These are phyloP conservation scores for Rhinocladiella mackenziei DNA, from an alignment of 2,329 filamentous ascomycete genomes.

Conservation along the genomic window DNA sequence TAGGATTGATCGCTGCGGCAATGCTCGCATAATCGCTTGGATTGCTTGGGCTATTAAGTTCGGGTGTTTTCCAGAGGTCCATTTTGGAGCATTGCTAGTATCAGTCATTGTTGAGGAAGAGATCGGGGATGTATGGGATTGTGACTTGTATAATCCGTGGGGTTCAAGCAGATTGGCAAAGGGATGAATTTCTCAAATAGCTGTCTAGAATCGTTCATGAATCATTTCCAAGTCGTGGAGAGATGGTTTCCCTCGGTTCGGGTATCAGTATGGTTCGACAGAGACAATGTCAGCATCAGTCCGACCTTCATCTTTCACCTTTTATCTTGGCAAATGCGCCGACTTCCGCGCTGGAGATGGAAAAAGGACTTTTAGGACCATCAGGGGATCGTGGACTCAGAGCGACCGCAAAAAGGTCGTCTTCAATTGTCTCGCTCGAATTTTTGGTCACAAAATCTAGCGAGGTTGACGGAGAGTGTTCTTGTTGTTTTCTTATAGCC, in stretches of 20 bases:
- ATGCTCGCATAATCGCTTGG: conserved; percentile 11
- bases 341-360: conserved; percentile 47
- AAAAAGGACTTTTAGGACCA: conserved; percentile 79
- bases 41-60: too few species aligned
- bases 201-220: conserved; percentile 8
- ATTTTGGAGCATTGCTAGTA: background rate
- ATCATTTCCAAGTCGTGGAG: conserved; percentile 10
- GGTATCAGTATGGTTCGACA: background rate
- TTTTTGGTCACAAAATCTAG: conserved; percentile 30
- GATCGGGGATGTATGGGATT: background rate
- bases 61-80: too few species aligned
- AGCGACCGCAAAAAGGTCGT: conserved; percentile 81
- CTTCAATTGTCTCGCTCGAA: conserved; percentile 54
- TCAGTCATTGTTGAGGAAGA: background rate
- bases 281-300: background rate
- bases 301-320: conserved; percentile 18
- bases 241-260: background rate
- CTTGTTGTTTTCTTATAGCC: conserved; percentile 38
- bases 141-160: conserved; percentile 8
- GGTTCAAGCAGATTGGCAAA: background rate
- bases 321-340: conserved; percentile 30
- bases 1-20: conserved; percentile 14
- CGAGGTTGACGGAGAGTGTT: conserved; percentile 31
- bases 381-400: conserved; percentile 83
- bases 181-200: conserved; percentile 14